Evolutionary conservation across 345 rosid species (phyloP), one percentile per base, ranked within the genome.

Genomic region (Acer campestre): DNA sequence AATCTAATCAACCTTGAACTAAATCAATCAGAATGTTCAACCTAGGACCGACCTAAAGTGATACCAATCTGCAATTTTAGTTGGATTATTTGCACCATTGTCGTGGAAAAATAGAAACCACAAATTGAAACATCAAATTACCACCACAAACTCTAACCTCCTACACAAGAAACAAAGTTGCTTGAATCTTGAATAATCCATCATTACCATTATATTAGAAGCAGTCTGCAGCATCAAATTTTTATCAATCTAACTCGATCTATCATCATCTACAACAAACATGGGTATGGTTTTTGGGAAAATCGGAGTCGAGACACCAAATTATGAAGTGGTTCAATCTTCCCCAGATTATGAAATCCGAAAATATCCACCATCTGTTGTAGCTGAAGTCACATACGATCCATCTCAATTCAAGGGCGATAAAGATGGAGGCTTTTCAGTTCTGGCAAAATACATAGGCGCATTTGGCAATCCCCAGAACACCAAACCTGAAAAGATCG

Each of bases 271-370:
- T 76, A 81, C 67, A 69, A 68, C 70, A 78, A 78, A 82, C 0
- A 92, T 94, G 97, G 98, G 98, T 22, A 61, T 89, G 90, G 80
- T 92, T 25, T 78, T 94, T 17, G 97, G 98, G 27, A 94, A 82
- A 76, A 91, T 94, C 82, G 72, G 67, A 1, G 98, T 92, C 2
- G 96, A 92, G 78, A 92, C 97, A 3, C 94, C 98, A 0, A 84
- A 88, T 10, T 91, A 88, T 77, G 83, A 92, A 70, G 88, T 94
- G 35, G 18, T 84, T 1, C 77, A 84, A 51, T 77, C 94, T 73
- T 17, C 86, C 7, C 70, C 83, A 6, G 89, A 86, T 22, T 95
- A 95, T 38, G 99, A 95, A 82, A 83, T 93, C 87, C 92, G 99
- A 8, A 87, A 90, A 49, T 95, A 92, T 72, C 61, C 86, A 4